Percentiles rank a stretch among this genome's conserved stretches.
These are phyloP conservation scores for Chlamydomonas schloesseri DNA, from an alignment of 139 green algal species.

Conservation along the genomic window DNA sequence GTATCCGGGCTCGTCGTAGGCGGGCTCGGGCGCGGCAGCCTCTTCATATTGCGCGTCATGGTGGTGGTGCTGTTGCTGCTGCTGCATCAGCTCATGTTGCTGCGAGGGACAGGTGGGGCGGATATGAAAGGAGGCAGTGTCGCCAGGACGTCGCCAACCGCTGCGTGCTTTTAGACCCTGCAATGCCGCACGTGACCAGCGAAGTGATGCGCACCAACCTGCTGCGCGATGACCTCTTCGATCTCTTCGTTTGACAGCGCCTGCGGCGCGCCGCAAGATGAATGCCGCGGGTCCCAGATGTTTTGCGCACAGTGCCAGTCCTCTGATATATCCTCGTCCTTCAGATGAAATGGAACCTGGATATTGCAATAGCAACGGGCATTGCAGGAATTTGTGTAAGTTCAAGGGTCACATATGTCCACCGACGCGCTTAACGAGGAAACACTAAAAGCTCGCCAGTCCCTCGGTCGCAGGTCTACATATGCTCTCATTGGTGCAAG, in stretches of 20 bases:
- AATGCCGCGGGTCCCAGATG: slow-evolving; percentile 71
- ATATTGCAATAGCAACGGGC: neutral
- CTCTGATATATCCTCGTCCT: slow-evolving; percentile 80
- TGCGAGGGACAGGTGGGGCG: neutral
- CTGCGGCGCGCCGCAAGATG: slow-evolving; percentile 76
- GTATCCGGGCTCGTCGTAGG: slow-evolving; percentile 42
- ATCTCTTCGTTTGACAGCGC: slow-evolving; percentile 79
- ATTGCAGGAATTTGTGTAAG: neutral
- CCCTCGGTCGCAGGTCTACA: too few relatives aligned
- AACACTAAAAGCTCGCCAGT: too few relatives aligned
- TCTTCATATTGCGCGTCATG: slow-evolving; percentile 14
- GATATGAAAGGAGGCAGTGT: too few relatives aligned
- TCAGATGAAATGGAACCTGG: slow-evolving; percentile 79
- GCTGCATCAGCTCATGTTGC: slow-evolving; percentile 23
- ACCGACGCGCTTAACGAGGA: too few relatives aligned
- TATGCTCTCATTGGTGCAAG: too few relatives aligned
- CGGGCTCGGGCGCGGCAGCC: slow-evolving; percentile 15
- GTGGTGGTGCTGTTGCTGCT: slow-evolving; percentile 42
- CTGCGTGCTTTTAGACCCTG: too few relatives aligned
- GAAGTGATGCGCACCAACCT: too few relatives aligned
- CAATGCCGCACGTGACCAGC: too few relatives aligned
- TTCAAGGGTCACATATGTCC: too few relatives aligned
- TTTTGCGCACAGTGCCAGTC: slow-evolving; percentile 86
- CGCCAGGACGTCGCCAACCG: neutral
- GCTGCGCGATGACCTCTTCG: slow-evolving; percentile 73